phyloP scores from a whole-genome alignment of 2,329 filamentous ascomycete species.

The Cylindrodendrum hubeiense region DNA sequence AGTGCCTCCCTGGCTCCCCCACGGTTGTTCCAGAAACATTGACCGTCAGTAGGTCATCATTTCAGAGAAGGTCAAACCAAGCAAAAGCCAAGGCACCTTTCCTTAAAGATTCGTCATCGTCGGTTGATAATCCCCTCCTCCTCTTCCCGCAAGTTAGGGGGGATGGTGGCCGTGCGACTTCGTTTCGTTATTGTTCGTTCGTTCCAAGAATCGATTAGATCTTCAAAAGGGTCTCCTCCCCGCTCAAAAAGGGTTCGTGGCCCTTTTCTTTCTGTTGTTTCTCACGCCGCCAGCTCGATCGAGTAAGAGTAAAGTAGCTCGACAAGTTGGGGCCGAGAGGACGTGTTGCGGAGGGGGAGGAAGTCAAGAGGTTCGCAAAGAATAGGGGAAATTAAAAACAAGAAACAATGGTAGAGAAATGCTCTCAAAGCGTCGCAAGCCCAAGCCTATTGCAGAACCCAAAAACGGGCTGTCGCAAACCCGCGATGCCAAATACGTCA shows the following conservation, averaged over 20 bases:
- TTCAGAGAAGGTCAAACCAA: constrained; percentile 21
- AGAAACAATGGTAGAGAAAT: constrained; percentile 24
- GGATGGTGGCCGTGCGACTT: constrained; percentile 6
- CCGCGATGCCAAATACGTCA: constrained; percentile 25
- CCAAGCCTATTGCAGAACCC: constrained; percentile 16
- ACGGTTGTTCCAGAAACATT: constrained; percentile 13
- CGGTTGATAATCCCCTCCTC: constrained; percentile 6
- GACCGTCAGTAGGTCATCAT: constrained; percentile 19
- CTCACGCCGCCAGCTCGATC: constrained; percentile 5
- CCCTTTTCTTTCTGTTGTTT: not conserved
- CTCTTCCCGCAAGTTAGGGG: constrained; percentile 19
- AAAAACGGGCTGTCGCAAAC: constrained; percentile 8
- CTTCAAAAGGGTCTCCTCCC: constrained; percentile 22
- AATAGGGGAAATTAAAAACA: constrained; percentile 16
- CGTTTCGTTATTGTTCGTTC: constrained; percentile 15
- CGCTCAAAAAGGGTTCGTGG: not conserved
- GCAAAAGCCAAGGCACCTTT: constrained; percentile 24
- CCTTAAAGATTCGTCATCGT: constrained; percentile 20
- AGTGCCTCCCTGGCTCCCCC: constrained; percentile 15
- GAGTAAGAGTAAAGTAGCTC: constrained; percentile 15
- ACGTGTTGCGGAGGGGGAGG: not conserved
- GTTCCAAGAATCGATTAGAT: constrained; percentile 29
- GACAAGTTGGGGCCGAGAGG: not conserved
- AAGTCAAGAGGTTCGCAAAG: constrained; percentile 18
- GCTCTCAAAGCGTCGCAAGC: constrained; percentile 13